These are phyloP conservation scores for Pyrenula massariospora DNA, from an alignment of 495 filamentous ascomycete species.

Conservation along the genomic window DNA sequence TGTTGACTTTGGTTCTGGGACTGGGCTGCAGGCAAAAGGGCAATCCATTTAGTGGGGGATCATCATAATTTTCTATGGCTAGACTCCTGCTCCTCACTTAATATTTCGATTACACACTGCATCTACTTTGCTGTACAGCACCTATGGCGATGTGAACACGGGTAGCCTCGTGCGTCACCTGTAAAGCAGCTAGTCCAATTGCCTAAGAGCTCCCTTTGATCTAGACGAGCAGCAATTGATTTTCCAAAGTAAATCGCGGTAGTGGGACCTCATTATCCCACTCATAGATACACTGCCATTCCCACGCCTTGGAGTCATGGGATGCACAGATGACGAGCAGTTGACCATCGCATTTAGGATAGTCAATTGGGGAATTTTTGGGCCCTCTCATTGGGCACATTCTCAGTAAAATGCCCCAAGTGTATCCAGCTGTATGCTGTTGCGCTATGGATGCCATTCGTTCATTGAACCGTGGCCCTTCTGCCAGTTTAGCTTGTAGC, in stretches of 20 bases:
- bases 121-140: too few relatives aligned
- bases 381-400: neutral
- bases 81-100: too few relatives aligned
- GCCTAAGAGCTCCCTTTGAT: too few relatives aligned
- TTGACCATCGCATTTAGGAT: constrained; percentile 1
- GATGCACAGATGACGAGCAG: constrained; percentile 3
- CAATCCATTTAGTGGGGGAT: too few relatives aligned
- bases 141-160: too few relatives aligned
- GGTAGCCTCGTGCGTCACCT: too few relatives aligned
- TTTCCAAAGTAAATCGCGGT: constrained; percentile 3
- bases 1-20: too few relatives aligned
- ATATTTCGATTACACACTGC: too few relatives aligned
- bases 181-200: too few relatives aligned
- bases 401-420: constrained; percentile 4
- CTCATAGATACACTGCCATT: constrained; percentile 9
- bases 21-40: too few relatives aligned
- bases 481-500: neutral
- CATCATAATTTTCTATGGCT: too few relatives aligned
- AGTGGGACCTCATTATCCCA: constrained; percentile 7
- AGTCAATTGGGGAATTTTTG: neutral
- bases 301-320: constrained; percentile 3
- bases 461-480: constrained; percentile 1
- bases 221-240: neutral
- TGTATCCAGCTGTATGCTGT: constrained; percentile 1
- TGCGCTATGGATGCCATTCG: constrained; percentile 2